Base-by-base conservation (phyloP, 331 rosid genomes). In the Acacia pycnantha region DNA sequence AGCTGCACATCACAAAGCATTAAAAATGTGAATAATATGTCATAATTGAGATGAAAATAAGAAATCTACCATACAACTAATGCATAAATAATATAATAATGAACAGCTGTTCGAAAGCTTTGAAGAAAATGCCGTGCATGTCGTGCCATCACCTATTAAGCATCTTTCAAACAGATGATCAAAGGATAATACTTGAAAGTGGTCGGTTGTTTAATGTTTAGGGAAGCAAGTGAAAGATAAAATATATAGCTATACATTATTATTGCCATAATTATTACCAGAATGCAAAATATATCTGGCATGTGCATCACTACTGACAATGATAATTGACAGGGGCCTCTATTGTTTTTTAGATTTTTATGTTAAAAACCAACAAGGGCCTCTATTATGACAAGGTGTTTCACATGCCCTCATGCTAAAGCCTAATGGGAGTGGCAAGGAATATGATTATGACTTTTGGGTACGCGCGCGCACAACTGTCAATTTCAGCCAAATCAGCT, bases 1-100 rank as follows among this genome's bases (percentile, higher is more conserved):
- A 86, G 77, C 85, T 74, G 85, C 66, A 77, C 46, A 41, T 76
- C 83, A 84, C 11, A 70, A 61, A 77, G 78, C 76, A 83, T 47
- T 75, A 46, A 16, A 70, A 84, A 29, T 35, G 70, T 81, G 71
- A 82, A 73, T 46, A 72, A 21, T 19, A 43, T 75, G 72, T 44
- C 43, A 66, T 47, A 35, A 47, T 69, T 81, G 74, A 66, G 83
- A 76, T 70, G 76, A 53, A 33, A 44, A 65, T 51, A 27, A 79
- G 22, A 51, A 19, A 67, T 33, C 29, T 62, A 72, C 18, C 78
- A 41, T 6, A 80, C 35, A 72, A 58, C 7, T 43, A 83, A 53
- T 26, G 51, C 77, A 50, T 16, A 14, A 3, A 50, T 13, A 13
- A 64, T 44, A 16, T 27, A 70, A n/a, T 31, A 59, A n/a, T 6